Conservation (phyloP, 106 monocot species). For the Dendrobium officinale region DNA sequence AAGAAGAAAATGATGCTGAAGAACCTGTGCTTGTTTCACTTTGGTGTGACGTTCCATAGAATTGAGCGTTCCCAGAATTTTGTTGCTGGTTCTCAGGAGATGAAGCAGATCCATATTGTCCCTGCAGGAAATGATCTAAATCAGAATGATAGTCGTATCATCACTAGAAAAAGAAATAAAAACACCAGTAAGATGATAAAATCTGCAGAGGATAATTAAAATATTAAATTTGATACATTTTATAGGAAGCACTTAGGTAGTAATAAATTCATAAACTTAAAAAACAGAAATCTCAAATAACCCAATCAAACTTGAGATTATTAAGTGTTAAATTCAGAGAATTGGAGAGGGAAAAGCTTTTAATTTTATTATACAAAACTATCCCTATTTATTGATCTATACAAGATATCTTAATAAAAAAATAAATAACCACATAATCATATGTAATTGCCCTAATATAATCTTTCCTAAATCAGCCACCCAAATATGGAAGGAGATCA, state of each 20-base stretch:
- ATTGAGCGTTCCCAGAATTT: conserved; percentile 31
- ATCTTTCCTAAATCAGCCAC: too few species aligned
- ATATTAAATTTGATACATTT: not conserved
- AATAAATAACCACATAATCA: too few species aligned
- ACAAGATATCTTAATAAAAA: too few species aligned
- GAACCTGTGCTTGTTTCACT: conserved; percentile 41
- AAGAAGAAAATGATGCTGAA: conserved; percentile 56
- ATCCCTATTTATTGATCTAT: too few species aligned
- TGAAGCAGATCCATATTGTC: conserved; percentile 64
- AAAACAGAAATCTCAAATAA: not conserved
- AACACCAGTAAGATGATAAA: not conserved
- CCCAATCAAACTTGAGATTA: not conserved
- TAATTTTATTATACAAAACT: too few species aligned
- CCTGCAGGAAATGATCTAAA: conserved; percentile 25
- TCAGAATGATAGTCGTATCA: not conserved
- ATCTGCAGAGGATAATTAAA: not conserved
- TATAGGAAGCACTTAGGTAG: not conserved
- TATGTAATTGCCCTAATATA: too few species aligned
- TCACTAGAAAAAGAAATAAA: not conserved
- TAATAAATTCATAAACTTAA: not conserved
- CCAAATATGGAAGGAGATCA: too few species aligned
- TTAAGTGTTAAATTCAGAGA: not conserved
- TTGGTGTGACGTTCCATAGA: conserved; percentile 43
- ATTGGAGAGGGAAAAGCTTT: too few species aligned
- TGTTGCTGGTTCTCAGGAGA: conserved; percentile 69